These are phyloP conservation scores for Moniliella sp. DNA, from an alignment of 1,284 basidiomycete genomes.

Conservation along the genomic window DNA sequence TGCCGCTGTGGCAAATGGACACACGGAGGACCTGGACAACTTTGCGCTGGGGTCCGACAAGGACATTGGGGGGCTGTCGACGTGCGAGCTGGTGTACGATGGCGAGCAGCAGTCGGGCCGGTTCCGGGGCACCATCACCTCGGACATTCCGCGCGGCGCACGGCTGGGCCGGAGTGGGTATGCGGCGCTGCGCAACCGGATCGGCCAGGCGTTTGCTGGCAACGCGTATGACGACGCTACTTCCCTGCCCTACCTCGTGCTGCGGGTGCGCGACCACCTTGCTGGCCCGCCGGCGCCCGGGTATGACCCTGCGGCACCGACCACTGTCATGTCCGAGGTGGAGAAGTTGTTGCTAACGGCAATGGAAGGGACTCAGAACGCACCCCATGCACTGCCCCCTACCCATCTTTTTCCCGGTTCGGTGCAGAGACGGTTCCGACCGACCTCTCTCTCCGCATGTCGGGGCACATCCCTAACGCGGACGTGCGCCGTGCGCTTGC, in stretches of 20 bases:
- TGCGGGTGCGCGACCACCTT: constrained; percentile 44
- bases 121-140: constrained; percentile 32
- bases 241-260: constrained; percentile 44
- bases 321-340: too few relatives aligned
- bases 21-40: neutral
- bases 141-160: constrained; percentile 28
- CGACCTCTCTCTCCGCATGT: too few relatives aligned
- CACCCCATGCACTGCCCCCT: too few relatives aligned
- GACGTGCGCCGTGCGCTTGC: too few relatives aligned
- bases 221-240: constrained; percentile 55
- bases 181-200: constrained; percentile 59
- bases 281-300: constrained; percentile 3
- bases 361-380: too few relatives aligned
- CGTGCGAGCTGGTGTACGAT: constrained; percentile 29
- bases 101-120: constrained; percentile 13
- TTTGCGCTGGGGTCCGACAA: constrained; percentile 56
- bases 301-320: too few relatives aligned
- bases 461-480: too few relatives aligned
- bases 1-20: too few relatives aligned
- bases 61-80: constrained; percentile 66
- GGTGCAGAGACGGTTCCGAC: too few relatives aligned
- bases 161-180: constrained; percentile 37
- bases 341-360: too few relatives aligned
- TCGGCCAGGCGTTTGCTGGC: constrained; percentile 50
- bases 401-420: too few relatives aligned